Evolutionary conservation across 495 filamentous ascomycete species (phyloP), one percentile per base, ranked within the genome.

Genomic region (Penicillium fimorum): DNA sequence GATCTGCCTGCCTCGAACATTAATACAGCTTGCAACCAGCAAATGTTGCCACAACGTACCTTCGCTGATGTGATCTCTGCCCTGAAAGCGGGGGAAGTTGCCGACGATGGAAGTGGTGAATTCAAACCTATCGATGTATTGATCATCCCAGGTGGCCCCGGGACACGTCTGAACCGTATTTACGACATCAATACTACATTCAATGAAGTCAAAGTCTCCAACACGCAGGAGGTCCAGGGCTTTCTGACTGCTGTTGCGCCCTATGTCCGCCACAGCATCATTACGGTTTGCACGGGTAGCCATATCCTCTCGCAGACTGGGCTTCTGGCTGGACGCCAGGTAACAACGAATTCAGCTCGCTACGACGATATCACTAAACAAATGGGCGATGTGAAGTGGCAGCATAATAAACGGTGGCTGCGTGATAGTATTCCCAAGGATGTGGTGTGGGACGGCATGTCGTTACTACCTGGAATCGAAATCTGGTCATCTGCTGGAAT

Each of bases 401-500:
- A 54, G 41, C 51, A 13, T 15, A 46, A 54, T 10, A 46, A 18
- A 29, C 51, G 51, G 22, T 54, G 51, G 51, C 15, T 54, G 12
- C 42, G 51, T 6, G 51, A 54, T 29, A 37, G n/a, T 8, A 22
- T 54, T 2, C 42, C 51, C 8, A n/a, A 37, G 2, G 29, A 46
- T 37, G 41, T 15, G 37, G 5, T 18, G 12, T 37, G 32, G 12
- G 44, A 30, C 5, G 13, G n/a, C 2, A 6, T 25, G 15, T 44
- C 20, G 7, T 38, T 54, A 42, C 30, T 20, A 15, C 32, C 51
- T 20, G 51, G 51, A 12, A 29, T 46, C 18, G 51, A 54, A 30
- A 46, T 54, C 3, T 54, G 51, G 51, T 35, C 51, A 25, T 54
- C 51, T 29, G 51, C 51, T 9, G 51, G 51, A 11, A 54, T 54